Base-by-base conservation (phyloP, 768 basidiomycete species). In the Neoboletus magnificus region DNA sequence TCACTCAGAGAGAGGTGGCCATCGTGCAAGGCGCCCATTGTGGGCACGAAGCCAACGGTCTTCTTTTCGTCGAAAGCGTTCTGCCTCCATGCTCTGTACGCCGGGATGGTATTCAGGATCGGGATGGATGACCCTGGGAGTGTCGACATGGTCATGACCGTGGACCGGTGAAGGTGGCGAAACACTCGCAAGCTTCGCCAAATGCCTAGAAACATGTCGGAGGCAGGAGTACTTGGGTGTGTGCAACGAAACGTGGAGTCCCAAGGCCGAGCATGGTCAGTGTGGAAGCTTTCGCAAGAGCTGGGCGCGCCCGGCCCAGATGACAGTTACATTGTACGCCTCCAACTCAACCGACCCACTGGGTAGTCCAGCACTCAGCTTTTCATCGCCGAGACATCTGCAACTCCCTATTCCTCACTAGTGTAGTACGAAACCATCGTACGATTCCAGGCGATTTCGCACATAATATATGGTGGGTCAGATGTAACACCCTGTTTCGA, bases 1-100 rank as follows among this genome's bases (percentile, higher is more conserved):
- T 59, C 62, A 97, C 96, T 91, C 35, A 99, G 85, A 50, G 89
- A 83, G 41, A 98, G 77, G 70, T 98, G 97, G 1, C 97, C 97
- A 10, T 89, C 85, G 68, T 99, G 97, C 41, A 99, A 74, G 2
- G 96, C 96, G 22, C 96, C 96, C 96, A 98, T 98, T 12, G 97
- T 99, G 1, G 97, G 83, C n/a, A 99, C 93, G 55, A 90, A 91
- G 1, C 97, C 97, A 6, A 99, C 92, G 1, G 83, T 79, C 66
- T 85, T 81, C 30, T 76, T 74, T 43, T 76, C 72, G 1, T 79
- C 76, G 55, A 82, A 82, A 0, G 85, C 90, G 32, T 73, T 72
- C 47, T 77, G 71, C 25, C 96, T 75, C 96, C 97, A 99, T 75
- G 74, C 71, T 37, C 91, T 79, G 63, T 82, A 87, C 0, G 78